Percentiles rank a stretch among this genome's conserved stretches.
Evolutionary conservation across 1,284 basidiomycete genomes (phyloP).

Genomic region (Leccinum pseudoinsigne): DNA sequence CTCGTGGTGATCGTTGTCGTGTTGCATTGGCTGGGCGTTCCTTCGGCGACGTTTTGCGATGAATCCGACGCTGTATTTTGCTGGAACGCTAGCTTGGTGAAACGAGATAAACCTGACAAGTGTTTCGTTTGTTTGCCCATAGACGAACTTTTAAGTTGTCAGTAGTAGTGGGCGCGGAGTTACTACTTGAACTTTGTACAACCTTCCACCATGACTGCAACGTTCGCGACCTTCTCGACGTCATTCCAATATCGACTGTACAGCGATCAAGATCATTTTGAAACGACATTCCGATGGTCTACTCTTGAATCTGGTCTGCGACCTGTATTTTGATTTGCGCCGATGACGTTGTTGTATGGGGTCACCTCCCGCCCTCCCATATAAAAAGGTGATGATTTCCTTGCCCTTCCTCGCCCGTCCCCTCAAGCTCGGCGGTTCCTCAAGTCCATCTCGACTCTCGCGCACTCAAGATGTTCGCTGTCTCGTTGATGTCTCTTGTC

Average conservation of each 20-base stretch:
- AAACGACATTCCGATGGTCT: slow-evolving; percentile 2
- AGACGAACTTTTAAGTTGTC: not conserved
- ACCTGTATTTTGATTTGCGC: slow-evolving; percentile 16
- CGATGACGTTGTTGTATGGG: not conserved
- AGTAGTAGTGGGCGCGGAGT: slow-evolving; percentile 15
- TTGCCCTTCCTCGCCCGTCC: not conserved
- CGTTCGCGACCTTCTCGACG: not conserved
- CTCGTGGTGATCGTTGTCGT: not conserved
- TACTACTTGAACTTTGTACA: not conserved
- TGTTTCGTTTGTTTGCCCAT: slow-evolving; percentile 43
- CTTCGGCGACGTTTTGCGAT: slow-evolving; percentile 7
- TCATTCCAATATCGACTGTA: not conserved
- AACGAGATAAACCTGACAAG: slow-evolving; percentile 51
- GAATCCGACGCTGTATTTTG: slow-evolving; percentile 12
- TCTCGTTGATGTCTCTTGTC: slow-evolving; percentile 13
- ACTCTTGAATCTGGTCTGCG: slow-evolving; percentile 2
- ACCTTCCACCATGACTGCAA: not conserved
- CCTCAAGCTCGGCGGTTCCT: slow-evolving; percentile 14
- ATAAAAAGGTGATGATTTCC: slow-evolving; percentile 17
- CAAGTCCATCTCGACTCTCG: slow-evolving; percentile 15
- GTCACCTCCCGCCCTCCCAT: not conserved
- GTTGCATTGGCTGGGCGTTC: not conserved
- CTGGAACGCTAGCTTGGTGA: slow-evolving; percentile 45
- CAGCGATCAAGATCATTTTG: not conserved
- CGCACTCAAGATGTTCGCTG: slow-evolving; percentile 24